Conservation (phyloP, 352 stramenopile species). For the Phytophthora pistaciae region DNA sequence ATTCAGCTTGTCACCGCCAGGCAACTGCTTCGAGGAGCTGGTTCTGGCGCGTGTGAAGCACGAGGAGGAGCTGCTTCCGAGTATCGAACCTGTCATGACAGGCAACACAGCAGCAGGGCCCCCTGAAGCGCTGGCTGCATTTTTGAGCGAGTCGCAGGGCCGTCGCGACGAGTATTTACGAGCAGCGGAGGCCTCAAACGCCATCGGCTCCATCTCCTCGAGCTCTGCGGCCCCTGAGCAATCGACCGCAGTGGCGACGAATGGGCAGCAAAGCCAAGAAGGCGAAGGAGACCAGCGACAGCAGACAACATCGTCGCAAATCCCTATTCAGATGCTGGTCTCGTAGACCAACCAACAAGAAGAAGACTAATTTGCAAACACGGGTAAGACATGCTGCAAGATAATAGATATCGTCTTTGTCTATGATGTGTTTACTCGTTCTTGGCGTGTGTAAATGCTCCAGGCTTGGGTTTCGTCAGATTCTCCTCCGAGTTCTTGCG, state of each 20-base stretch:
- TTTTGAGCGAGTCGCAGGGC: slow-evolving; percentile 45
- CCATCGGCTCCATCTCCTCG: slow-evolving; percentile 19
- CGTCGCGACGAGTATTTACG: slow-evolving; percentile 60
- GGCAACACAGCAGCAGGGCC: slow-evolving; percentile 2
- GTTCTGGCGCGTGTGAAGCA: slow-evolving; percentile 48
- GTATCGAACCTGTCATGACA: slow-evolving; percentile 21
- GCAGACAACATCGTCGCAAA: slow-evolving; percentile 44
- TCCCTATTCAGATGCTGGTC: slow-evolving; percentile 77
- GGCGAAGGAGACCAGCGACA: slow-evolving; percentile 24
- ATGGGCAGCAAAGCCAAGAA: slow-evolving; percentile 17
- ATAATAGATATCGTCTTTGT: slow-evolving; percentile 29
- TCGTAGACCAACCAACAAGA: slow-evolving; percentile 48
- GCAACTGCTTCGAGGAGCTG: slow-evolving; percentile 67
- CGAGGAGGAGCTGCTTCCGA: slow-evolving; percentile 45
- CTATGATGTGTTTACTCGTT: slow-evolving; percentile 47
- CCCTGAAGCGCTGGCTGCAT: slow-evolving; percentile 30
- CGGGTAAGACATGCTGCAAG: slow-evolving; percentile 11
- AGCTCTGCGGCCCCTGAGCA: background rate
- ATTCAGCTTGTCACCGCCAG: slow-evolving; percentile 68
- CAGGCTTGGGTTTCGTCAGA: slow-evolving; percentile 48
- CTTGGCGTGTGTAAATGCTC: slow-evolving; percentile 72
- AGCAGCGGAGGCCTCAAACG: slow-evolving; percentile 36
- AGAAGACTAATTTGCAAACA: slow-evolving; percentile 16
- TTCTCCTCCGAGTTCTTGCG: slow-evolving; percentile 77
- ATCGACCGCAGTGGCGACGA: slow-evolving; percentile 7